Evolutionary conservation across 495 filamentous ascomycete genomes (phyloP).

Genomic region (Xylaria scruposa): DNA sequence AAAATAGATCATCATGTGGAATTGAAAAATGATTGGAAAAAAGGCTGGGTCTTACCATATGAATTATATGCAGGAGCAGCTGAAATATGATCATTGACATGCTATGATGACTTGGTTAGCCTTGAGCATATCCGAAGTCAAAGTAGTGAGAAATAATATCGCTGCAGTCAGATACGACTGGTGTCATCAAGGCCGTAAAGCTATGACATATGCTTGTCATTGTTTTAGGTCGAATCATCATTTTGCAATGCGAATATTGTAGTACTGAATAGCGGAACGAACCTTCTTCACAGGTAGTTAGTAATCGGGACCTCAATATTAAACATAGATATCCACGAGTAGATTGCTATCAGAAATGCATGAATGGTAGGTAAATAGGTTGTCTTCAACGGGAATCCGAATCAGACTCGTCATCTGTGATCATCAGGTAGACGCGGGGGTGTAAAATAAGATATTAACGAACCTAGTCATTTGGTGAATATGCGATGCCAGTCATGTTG

Average conservation of each 20-base stretch:
- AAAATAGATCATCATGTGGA: slow-evolving; percentile 73
- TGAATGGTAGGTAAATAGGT: slow-evolving; percentile 78
- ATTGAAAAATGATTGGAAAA: not conserved
- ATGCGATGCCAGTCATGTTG: not conserved
- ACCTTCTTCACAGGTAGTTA: slow-evolving; percentile 24
- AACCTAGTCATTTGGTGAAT: not conserved
- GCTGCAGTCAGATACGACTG: slow-evolving; percentile 52
- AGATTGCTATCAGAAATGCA: slow-evolving; percentile 65
- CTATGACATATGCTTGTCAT: slow-evolving; percentile 91
- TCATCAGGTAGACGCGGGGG: slow-evolving; percentile 62
- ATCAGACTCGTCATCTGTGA: slow-evolving; percentile 90
- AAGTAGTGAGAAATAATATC: slow-evolving; percentile 26
- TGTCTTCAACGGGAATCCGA: slow-evolving; percentile 82
- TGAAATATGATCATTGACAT: not conserved
- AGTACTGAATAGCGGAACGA: slow-evolving; percentile 19
- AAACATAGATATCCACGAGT: slow-evolving; percentile 21
- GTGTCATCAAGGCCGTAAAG: slow-evolving; percentile 69
- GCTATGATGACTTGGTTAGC: slow-evolving; percentile 33
- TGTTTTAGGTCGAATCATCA: slow-evolving; percentile 73
- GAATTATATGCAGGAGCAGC: not conserved
- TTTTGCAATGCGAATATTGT: slow-evolving; percentile 36
- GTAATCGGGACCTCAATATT: slow-evolving; percentile 5
- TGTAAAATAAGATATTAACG: not conserved
- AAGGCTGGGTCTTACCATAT: slow-evolving; percentile 30
- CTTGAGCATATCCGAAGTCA: slow-evolving; percentile 25